Percentiles rank a stretch among this genome's conserved stretches.
Evolutionary conservation across 2,329 filamentous ascomycete species (phyloP).

Genomic region (Paraphoma chrysanthemicola): DNA sequence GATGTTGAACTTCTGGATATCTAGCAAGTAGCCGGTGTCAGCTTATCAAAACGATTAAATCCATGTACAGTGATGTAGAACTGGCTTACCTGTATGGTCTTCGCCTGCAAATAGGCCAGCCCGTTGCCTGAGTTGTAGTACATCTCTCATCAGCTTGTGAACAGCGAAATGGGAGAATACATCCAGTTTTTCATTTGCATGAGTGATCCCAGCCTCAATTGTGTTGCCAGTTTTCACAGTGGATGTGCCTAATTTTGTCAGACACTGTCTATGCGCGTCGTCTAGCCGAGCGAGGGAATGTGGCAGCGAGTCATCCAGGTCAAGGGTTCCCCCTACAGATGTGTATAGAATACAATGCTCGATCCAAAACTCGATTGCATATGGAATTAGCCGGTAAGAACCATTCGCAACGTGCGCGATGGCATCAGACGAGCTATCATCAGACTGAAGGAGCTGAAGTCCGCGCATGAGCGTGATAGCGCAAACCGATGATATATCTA

Average conservation of each 20-base stretch:
- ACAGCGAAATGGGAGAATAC: no score
- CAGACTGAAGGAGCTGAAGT: neutral
- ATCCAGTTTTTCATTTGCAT: neutral
- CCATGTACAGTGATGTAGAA: neutral
- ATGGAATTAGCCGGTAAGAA: constrained; percentile 19
- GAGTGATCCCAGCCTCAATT: neutral
- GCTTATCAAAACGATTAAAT: neutral
- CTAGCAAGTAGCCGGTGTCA: neutral
- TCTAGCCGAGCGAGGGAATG: neutral
- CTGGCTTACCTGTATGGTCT: neutral
- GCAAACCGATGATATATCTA: neutral
- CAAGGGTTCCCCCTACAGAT: neutral
- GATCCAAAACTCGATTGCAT: constrained; percentile 24
- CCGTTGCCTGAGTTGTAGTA: no score
- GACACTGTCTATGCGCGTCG: neutral
- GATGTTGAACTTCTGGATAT: constrained; percentile 1
- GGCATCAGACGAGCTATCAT: neutral
- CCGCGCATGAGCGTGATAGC: neutral
- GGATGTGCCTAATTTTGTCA: neutral
- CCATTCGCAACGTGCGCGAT: constrained; percentile 3
- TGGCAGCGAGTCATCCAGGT: neutral
- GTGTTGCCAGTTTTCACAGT: neutral
- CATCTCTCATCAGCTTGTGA: no score
- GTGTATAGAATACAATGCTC: constrained; percentile 18
- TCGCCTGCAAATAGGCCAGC: neutral